phyloP scores from a whole-genome alignment of 495 filamentous ascomycete species.

The Aspergillus nidulans region DNA sequence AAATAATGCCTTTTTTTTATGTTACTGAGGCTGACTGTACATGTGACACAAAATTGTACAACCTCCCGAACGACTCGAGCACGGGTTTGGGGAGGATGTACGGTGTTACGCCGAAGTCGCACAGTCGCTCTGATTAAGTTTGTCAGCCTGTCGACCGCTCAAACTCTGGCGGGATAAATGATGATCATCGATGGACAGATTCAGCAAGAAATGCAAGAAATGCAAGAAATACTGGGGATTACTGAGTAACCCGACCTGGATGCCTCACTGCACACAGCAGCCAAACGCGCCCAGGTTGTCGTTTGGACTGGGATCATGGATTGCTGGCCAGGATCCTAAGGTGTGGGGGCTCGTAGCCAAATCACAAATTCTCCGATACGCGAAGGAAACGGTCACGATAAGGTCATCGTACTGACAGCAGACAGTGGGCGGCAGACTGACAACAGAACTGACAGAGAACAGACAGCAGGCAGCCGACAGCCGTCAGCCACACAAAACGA shows the following conservation, averaged over 20 bases:
- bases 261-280: neutral
- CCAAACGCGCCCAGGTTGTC: neutral
- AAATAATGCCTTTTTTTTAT: neutral
- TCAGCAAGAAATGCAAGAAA: too few species aligned
- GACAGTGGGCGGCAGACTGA: neutral
- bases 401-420: too few species aligned
- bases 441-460: too few species aligned
- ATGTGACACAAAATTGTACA: neutral
- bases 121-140: neutral
- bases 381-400: neutral
- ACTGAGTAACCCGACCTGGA: too few species aligned
- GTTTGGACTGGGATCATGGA: too few species aligned
- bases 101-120: neutral
- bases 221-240: too few species aligned
- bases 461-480: too few species aligned
- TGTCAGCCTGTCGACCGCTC: neutral
- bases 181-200: too few species aligned
- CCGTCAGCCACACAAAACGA: too few species aligned
- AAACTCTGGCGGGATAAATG: neutral
- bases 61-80: constrained; percentile 2
- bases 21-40: neutral
- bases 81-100: neutral
- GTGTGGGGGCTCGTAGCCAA: neutral
- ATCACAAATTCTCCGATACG: neutral
- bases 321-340: neutral